Evolutionary conservation across 805 yeast genomes (phyloP).

Genomic region (Tetrapisispora arboricola): DNA sequence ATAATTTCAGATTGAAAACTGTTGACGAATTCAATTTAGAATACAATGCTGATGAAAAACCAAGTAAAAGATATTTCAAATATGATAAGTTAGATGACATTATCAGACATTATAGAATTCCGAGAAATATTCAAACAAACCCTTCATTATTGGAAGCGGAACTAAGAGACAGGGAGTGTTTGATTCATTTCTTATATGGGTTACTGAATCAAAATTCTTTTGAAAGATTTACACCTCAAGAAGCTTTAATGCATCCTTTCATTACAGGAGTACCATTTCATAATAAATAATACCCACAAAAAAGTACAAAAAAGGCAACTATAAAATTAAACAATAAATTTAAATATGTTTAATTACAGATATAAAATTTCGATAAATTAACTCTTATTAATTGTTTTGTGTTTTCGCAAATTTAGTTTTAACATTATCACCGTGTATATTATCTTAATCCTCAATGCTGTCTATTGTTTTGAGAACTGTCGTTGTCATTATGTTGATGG

Average conservation of each 20-base stretch:
- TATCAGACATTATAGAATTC: constrained; percentile 62
- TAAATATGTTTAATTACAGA: too few relatives aligned
- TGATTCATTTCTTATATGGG: constrained; percentile 71
- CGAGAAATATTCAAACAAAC: constrained; percentile 39
- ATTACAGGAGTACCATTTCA: constrained; percentile 50
- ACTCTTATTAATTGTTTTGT: too few relatives aligned
- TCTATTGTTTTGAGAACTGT: background rate
- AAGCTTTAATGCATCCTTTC: constrained; percentile 87
- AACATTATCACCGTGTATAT: too few relatives aligned
- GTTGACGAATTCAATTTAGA: constrained; percentile 36
- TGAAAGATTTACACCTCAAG: constrained; percentile 95
- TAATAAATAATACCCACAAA: constrained; percentile 39
- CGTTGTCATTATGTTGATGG: background rate
- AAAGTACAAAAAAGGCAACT: background rate
- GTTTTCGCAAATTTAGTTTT: too few relatives aligned
- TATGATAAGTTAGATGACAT: constrained; percentile 58
- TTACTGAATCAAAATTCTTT: constrained; percentile 78
- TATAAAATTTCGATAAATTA: too few relatives aligned
- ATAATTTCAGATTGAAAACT: constrained; percentile 34
- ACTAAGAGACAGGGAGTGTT: constrained; percentile 55
- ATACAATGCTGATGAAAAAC: constrained; percentile 42
- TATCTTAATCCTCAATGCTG: too few relatives aligned
- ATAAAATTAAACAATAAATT: background rate
- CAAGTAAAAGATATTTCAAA: constrained; percentile 77
- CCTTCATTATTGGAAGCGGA: constrained; percentile 50